Conservation (phyloP, 148 eudicot genomes). For the Vaccinium vitisidaea region DNA sequence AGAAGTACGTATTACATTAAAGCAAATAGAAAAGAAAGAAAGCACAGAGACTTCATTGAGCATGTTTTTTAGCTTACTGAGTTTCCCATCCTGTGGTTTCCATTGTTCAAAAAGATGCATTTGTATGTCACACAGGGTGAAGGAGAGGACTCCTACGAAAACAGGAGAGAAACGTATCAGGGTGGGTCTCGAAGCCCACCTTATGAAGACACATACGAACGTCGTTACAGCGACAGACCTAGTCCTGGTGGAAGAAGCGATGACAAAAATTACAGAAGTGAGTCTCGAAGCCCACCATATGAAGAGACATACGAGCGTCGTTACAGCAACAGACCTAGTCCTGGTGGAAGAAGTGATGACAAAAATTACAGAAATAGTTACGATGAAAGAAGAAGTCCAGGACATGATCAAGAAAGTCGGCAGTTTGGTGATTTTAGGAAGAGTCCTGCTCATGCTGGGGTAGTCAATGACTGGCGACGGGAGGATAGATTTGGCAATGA, state of each 20-base stretch:
- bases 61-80: neutral
- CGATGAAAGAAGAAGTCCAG: conserved; percentile 77
- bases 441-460: conserved; percentile 66
- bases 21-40: neutral
- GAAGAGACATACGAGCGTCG: conserved; percentile 66
- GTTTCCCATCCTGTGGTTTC: neutral
- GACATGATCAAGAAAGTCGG: conserved; percentile 57
- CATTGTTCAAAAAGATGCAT: conserved; percentile 18
- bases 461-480: conserved; percentile 89
- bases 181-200: conserved; percentile 89
- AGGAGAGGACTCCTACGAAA: conserved; percentile 50
- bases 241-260: conserved; percentile 66
- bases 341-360: conserved; percentile 57
- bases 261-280: conserved; percentile 34
- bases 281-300: conserved; percentile 81
- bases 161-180: conserved; percentile 51
- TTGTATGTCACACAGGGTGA: conserved; percentile 61
- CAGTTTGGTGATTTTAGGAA: conserved; percentile 50
- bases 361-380: conserved; percentile 28
- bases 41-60: neutral
- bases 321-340: conserved; percentile 63
- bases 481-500: conserved; percentile 96
- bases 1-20: neutral
- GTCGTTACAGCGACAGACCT: conserved; percentile 65
- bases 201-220: conserved; percentile 54